Evolutionary conservation across 805 yeast genomes (phyloP).

Genomic region (Hanseniaspora meyeri): DNA sequence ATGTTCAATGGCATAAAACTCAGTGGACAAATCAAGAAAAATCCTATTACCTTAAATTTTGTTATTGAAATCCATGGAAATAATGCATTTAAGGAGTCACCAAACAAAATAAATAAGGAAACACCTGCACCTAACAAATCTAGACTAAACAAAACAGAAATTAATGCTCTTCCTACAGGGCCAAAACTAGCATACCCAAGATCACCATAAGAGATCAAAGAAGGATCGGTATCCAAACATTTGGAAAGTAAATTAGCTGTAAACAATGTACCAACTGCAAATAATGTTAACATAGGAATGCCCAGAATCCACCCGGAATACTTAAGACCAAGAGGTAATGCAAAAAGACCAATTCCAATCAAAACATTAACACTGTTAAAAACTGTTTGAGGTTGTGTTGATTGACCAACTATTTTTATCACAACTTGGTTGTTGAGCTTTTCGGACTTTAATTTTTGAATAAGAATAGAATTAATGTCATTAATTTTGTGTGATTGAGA

Average conservation of each 20-base stretch:
- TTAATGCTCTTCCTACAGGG: constrained; percentile 54
- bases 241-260: constrained; percentile 63
- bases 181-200: constrained; percentile 81
- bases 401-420: constrained; percentile 67
- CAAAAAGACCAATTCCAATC: constrained; percentile 63
- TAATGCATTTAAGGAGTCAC: constrained; percentile 69
- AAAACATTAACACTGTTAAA: constrained; percentile 68
- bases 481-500: constrained; percentile 35
- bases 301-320: constrained; percentile 67
- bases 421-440: constrained; percentile 57
- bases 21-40: constrained; percentile 64
- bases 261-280: constrained; percentile 61
- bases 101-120: constrained; percentile 65
- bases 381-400: constrained; percentile 65
- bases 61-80: constrained; percentile 41
- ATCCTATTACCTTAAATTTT: constrained; percentile 55
- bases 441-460: constrained; percentile 52
- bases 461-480: constrained; percentile 36
- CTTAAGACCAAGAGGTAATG: constrained; percentile 57
- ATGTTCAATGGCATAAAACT: constrained; percentile 66
- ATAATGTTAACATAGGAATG: constrained; percentile 39
- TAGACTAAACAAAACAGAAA: constrained; percentile 60
- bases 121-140: constrained; percentile 77
- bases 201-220: constrained; percentile 79
- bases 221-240: constrained; percentile 68